Base-by-base conservation (phyloP, 2,329 filamentous ascomycete genomes). In the Botrytis byssoidea region DNA sequence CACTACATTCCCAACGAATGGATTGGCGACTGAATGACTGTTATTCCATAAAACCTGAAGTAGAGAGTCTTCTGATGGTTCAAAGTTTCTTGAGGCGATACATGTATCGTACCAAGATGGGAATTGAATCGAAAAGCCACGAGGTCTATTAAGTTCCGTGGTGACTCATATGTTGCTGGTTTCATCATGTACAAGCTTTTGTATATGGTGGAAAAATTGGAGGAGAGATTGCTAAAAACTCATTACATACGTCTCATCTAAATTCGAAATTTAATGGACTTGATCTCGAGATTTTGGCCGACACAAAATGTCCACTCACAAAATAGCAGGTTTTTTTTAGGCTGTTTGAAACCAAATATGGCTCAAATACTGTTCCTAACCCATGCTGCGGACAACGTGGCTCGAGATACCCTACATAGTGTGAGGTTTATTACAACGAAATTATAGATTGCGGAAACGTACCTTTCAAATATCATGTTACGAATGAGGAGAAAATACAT, bases 121-220 rank as follows among this genome's bases (percentile, higher is more conserved):
- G n/a, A 32, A 57, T n/a, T 18, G 55, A 40, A 68, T 32, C 37
- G 48, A 68, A 68, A 67, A 68, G 66, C 66, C 48, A 68, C 57
- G 48, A 42, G 48, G 57, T 57, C 48, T 68, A 22, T 57, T 25
- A 68, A 42, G 18, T 57, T 68, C 48, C 18, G 48, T 68, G n/a
- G n/a, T 57, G 66, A 32, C 6, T 68, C 48, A 44, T 32, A 32
- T 12, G 32, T 14, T 42, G 18, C 35, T 57, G n/a, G 18, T 68
- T 29, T 42, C 48, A 6, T 68, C 42, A 6, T 57, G 37, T 32
- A 68, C 66, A 57, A 22, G 16, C 14, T 42, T 68, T 57, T 37
- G 55, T 42, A 42, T 68, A 22, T 20, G n/a, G 48, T 42, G 29
- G 9, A 57, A 22, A 48, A 68, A 57, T 57, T 25, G 18, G 22